Evolutionary conservation across 495 filamentous ascomycete genomes (phyloP).

Genomic region (Daldinia bambusicola): DNA sequence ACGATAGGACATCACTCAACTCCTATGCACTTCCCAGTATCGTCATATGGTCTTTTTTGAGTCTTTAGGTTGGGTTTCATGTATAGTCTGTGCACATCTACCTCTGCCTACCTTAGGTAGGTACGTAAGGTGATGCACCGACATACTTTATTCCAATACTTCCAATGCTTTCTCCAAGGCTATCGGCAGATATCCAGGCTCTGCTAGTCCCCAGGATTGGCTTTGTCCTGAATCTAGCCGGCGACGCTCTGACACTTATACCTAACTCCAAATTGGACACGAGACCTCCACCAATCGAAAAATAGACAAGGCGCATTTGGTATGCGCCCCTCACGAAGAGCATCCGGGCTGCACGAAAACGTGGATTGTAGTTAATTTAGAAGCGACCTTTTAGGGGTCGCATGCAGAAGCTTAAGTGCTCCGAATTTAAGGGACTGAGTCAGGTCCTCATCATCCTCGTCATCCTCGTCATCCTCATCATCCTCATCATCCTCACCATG

Average conservation of each 20-base stretch:
- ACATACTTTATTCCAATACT: slow-evolving; percentile 5
- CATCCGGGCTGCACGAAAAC: slow-evolving; percentile 32
- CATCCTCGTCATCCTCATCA: no score
- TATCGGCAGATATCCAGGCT: slow-evolving; percentile 16
- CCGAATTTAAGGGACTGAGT: slow-evolving; percentile 32
- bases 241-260: slow-evolving; percentile 19
- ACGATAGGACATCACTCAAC: slow-evolving; percentile 53
- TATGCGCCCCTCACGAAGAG: slow-evolving; percentile 35
- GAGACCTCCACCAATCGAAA: slow-evolving; percentile 32
- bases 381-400: slow-evolving; percentile 27
- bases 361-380: slow-evolving; percentile 27
- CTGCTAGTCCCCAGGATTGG: slow-evolving; percentile 10
- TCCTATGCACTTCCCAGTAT: slow-evolving; percentile 2
- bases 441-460: neutral
- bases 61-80: slow-evolving; percentile 2
- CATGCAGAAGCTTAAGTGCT: slow-evolving; percentile 43
- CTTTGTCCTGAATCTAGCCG: neutral
- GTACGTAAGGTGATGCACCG: neutral
- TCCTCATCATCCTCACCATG: neutral
- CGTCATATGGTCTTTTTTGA: slow-evolving; percentile 1
- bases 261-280: slow-evolving; percentile 21
- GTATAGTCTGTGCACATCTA: neutral
- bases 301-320: slow-evolving; percentile 23
- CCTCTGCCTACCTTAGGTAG: no score
- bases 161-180: slow-evolving; percentile 11